Evolutionary conservation across 129 eudicot genomes (phyloP).

Genomic region (Ambrosia trifida): DNA sequence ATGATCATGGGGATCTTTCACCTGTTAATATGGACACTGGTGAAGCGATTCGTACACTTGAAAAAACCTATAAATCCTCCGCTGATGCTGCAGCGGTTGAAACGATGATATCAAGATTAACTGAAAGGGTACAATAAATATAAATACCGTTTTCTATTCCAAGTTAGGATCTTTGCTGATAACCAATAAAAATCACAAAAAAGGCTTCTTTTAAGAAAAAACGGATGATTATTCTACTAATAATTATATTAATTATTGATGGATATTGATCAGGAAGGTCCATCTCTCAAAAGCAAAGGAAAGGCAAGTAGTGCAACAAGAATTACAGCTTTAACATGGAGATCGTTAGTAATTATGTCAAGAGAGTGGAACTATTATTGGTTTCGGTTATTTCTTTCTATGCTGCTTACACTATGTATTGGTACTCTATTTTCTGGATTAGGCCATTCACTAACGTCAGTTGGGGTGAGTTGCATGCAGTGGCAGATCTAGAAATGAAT

Average conservation of each 20-base stretch:
- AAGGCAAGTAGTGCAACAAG: conserved; percentile 59
- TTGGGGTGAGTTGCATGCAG: conserved; percentile 62
- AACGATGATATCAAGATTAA: conserved; percentile 68
- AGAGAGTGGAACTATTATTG: conserved; percentile 95
- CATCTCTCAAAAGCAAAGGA: conserved; percentile 77
- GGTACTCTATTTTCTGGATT: conserved; percentile 85
- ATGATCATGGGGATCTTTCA: conserved; percentile 89
- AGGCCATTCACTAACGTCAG: conserved; percentile 91
- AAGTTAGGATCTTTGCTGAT: neutral
- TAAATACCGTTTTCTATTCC: neutral
- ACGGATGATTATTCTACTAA: conserved; percentile 3
- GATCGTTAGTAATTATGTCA: conserved; percentile 89
- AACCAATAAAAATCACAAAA: too few species aligned
- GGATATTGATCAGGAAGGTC: conserved; percentile 59
- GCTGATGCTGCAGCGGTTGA: conserved; percentile 94
- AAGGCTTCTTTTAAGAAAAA: neutral
- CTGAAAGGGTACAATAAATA: conserved; percentile 62
- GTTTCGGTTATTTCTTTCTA: conserved; percentile 78
- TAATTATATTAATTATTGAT: neutral
- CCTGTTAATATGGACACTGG: conserved; percentile 96
- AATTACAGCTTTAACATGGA: conserved; percentile 80
- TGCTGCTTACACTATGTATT: conserved; percentile 76
- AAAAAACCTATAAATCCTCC: conserved; percentile 87
- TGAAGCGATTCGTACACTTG: conserved; percentile 92
- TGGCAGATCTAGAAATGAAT: too few species aligned